A percentile compares a stretch with the other conserved stretches of the same genome.
Evolutionary conservation across 495 filamentous ascomycete species (phyloP).

Genomic region (Aspergillus indologenus): DNA sequence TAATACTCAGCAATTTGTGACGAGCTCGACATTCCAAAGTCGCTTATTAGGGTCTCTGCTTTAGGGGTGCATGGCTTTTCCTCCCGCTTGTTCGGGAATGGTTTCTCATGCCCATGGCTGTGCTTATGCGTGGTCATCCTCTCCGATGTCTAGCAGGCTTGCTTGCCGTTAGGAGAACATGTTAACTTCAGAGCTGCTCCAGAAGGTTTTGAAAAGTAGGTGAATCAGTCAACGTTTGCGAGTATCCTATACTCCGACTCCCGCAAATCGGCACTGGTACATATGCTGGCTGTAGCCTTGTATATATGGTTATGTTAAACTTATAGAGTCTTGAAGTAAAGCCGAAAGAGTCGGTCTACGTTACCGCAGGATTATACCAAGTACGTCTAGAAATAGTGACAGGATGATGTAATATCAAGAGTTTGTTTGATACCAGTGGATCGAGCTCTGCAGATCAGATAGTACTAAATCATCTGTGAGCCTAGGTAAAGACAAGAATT

Average conservation of each 20-base stretch:
- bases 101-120: constrained; percentile 25
- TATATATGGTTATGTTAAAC: not conserved
- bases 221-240: not conserved
- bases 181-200: not conserved
- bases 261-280: not conserved
- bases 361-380: too few species aligned
- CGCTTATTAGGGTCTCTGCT: constrained; percentile 19
- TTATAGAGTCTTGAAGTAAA: not conserved
- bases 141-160: not conserved
- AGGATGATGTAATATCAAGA: too few species aligned
- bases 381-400: too few species aligned
- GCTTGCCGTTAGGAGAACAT: not conserved
- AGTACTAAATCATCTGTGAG: too few species aligned
- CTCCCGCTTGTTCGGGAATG: constrained; percentile 26
- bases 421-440: too few species aligned
- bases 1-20: not conserved
- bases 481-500: too few species aligned
- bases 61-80: constrained; percentile 33
- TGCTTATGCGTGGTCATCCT: constrained; percentile 9
- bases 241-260: not conserved
- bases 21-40: constrained; percentile 1
- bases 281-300: not conserved
- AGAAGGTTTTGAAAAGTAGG: not conserved
- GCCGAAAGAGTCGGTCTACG: not conserved
- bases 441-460: too few species aligned